phyloP scores from a whole-genome alignment of 1,284 basidiomycete genomes.

The Naganishia liquefaciens region DNA sequence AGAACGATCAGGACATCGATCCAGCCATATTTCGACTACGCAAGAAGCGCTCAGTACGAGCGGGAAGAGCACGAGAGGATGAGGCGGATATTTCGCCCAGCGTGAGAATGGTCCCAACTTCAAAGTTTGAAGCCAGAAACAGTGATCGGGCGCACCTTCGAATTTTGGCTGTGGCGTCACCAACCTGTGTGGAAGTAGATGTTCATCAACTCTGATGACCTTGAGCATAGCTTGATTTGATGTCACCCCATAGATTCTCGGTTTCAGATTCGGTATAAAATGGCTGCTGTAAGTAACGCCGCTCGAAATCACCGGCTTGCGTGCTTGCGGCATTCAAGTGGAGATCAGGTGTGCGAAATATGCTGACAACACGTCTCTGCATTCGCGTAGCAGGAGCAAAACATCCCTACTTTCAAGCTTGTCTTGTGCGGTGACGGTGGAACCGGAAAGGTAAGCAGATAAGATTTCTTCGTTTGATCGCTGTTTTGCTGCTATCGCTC shows the following conservation, averaged over 20 bases:
- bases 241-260: constrained; percentile 12
- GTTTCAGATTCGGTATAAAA: not conserved
- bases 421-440: constrained; percentile 95
- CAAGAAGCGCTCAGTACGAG: not conserved
- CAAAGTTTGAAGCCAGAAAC: not conserved
- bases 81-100: not conserved
- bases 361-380: constrained; percentile 1
- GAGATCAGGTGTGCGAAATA: not conserved
- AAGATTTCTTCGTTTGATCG: not conserved
- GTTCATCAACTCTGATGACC: constrained; percentile 14
- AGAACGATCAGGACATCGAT: not conserved
- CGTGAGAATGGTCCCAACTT: constrained; percentile 10
- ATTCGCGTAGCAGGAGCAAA: constrained; percentile 33
- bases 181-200: constrained; percentile 7
- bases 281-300: constrained; percentile 19
- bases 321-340: not conserved
- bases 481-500: not conserved
- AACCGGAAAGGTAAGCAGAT: constrained; percentile 63
- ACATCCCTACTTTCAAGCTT: constrained; percentile 95
- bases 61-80: not conserved
- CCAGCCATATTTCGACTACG: not conserved
- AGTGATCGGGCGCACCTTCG: constrained; percentile 21
- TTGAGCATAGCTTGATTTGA: not conserved
- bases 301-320: not conserved
- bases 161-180: constrained; percentile 28